phyloP scores from a whole-genome alignment of 1,139 yeast genomes.

The Candida sanyaensis region DNA sequence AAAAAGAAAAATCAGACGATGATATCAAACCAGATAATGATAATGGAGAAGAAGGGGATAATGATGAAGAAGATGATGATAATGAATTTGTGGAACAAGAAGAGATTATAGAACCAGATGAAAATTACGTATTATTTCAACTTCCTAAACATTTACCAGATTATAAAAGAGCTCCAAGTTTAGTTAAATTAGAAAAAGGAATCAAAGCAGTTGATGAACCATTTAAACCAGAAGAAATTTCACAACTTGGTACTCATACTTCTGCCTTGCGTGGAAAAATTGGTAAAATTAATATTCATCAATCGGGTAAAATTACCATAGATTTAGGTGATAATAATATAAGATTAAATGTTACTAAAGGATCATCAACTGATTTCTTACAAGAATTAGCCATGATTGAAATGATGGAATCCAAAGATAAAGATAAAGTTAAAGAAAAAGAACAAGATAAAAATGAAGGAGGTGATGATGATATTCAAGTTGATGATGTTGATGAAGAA shows the following conservation, averaged over 20 bases:
- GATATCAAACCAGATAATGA: not conserved
- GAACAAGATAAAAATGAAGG: constrained; percentile 14
- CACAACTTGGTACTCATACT: constrained; percentile 14
- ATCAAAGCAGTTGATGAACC: constrained; percentile 15
- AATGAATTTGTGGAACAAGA: constrained; percentile 2
- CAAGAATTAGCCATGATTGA: constrained; percentile 75
- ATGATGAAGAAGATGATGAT: constrained; percentile 1
- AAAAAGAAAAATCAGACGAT: constrained; percentile 5
- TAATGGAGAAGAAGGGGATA: not conserved
- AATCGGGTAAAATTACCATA: constrained; percentile 78
- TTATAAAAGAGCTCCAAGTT: constrained; percentile 30
- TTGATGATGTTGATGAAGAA: constrained; percentile 20
- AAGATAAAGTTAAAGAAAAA: constrained; percentile 18
- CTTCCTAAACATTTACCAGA: constrained; percentile 69
- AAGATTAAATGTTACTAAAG: constrained; percentile 68
- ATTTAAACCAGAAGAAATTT: constrained; percentile 5
- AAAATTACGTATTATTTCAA: constrained; percentile 59
- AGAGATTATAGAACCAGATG: constrained; percentile 12
- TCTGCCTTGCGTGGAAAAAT: constrained; percentile 51
- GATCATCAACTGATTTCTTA: constrained; percentile 70
- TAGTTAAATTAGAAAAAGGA: constrained; percentile 16
- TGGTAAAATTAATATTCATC: constrained; percentile 74
- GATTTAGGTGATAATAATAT: constrained; percentile 63
- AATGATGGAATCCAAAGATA: constrained; percentile 13
- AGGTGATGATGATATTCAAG: constrained; percentile 12